Evolutionary conservation across 1,139 yeast genomes (phyloP).

Genomic region (Candida tropicalis): DNA sequence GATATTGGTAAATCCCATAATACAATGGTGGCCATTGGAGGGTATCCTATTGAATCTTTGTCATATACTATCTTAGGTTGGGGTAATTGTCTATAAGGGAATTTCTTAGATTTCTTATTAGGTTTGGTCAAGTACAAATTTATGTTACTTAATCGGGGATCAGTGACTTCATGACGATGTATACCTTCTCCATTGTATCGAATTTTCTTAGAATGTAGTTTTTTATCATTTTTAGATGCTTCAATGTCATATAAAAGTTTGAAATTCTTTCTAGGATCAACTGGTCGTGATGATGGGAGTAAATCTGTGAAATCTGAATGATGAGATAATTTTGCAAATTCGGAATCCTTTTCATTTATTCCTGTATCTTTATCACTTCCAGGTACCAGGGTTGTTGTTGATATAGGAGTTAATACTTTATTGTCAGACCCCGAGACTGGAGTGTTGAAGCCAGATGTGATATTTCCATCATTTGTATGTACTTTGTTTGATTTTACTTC

Average conservation of each 20-base stretch:
- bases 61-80: conserved; percentile 63
- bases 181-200: conserved; percentile 38
- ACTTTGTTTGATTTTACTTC: conserved; percentile 4
- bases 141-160: conserved; percentile 38
- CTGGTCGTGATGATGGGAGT: conserved; percentile 16
- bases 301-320: conserved; percentile 28
- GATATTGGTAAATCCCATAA: conserved; percentile 63
- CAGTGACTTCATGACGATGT: conserved; percentile 21
- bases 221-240: conserved; percentile 31
- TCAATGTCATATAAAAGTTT: conserved; percentile 65
- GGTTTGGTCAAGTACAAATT: conserved; percentile 42
- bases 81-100: conserved; percentile 51
- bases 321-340: conserved; percentile 34
- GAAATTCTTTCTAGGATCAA: conserved; percentile 35
- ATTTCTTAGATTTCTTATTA: conserved; percentile 43
- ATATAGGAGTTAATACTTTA: conserved; percentile 4
- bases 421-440: conserved; percentile 9
- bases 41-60: conserved; percentile 72
- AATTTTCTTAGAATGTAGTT: conserved; percentile 41
- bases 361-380: conserved; percentile 41
- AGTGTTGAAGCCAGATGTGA: conserved; percentile 13
- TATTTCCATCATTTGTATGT: neutral
- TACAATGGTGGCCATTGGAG: conserved; percentile 71
- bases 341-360: conserved; percentile 32
- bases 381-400: neutral